phyloP scores from a whole-genome alignment of 2,329 filamentous ascomycete genomes.

The Atkinsonella hypoxylon region DNA sequence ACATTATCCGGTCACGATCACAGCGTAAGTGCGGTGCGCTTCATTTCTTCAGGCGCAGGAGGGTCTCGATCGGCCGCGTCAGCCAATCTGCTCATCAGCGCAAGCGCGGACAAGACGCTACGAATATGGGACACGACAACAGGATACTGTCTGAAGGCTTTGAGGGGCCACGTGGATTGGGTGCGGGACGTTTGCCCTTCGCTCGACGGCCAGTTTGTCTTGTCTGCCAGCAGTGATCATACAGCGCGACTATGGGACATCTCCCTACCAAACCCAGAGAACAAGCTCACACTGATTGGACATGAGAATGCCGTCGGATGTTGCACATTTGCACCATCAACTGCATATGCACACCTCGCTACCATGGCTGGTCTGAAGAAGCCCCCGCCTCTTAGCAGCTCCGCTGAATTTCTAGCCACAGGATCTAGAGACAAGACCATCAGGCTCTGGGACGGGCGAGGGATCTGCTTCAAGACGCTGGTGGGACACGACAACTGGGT shows the following conservation, averaged over 20 bases:
- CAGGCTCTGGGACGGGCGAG: constrained; percentile 75
- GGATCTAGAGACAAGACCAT: constrained; percentile 86
- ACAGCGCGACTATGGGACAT: constrained; percentile 78
- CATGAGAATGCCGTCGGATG: constrained; percentile 82
- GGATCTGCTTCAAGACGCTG: constrained; percentile 73
- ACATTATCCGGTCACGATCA: constrained; percentile 89
- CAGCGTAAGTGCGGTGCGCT: constrained; percentile 74
- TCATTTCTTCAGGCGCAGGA: constrained; percentile 70
- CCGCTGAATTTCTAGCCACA: constrained; percentile 81
- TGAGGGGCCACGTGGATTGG: constrained; percentile 76
- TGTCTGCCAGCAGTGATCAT: constrained; percentile 73
- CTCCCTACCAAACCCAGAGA: constrained; percentile 48
- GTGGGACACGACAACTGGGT: constrained; percentile 93
- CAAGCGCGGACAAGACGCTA: constrained; percentile 71
- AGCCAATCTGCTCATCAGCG: constrained; percentile 69
- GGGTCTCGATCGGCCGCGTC: constrained; percentile 64
- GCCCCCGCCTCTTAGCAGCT: constrained; percentile 58
- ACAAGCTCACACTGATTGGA: constrained; percentile 66
- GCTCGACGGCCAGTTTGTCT: constrained; percentile 65
- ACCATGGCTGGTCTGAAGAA: constrained; percentile 73
- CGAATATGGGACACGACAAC: constrained; percentile 87
- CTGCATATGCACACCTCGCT: constrained; percentile 67
- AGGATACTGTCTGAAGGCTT: constrained; percentile 77
- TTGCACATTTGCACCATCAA: constrained; percentile 71
- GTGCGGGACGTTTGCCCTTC: constrained; percentile 78